Percentiles rank a stretch among this genome's conserved stretches.
These are phyloP conservation scores for Hortaea werneckii DNA, from an alignment of 2,329 filamentous ascomycete species.

Conservation along the genomic window DNA sequence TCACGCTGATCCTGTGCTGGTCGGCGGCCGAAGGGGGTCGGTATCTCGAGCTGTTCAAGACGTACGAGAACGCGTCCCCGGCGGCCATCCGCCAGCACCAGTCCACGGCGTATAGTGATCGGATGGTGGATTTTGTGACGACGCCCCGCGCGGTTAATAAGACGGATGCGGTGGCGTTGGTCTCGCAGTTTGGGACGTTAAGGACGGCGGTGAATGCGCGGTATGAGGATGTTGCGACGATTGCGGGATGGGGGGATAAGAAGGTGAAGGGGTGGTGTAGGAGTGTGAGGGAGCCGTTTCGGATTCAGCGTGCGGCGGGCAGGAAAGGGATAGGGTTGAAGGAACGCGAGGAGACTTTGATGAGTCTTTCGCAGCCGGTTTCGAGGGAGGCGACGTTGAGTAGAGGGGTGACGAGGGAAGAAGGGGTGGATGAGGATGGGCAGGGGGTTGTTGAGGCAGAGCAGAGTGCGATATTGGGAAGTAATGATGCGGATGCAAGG, in stretches of 20 bases:
- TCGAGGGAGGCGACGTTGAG: constrained; percentile 16
- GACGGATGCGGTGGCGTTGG: constrained; percentile 80
- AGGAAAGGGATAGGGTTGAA: constrained; percentile 25
- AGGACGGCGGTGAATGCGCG: constrained; percentile 78
- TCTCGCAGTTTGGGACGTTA: constrained; percentile 85
- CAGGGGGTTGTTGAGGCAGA: background rate
- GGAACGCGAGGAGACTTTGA: constrained; percentile 22
- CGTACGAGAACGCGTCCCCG: constrained; percentile 76
- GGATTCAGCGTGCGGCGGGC: constrained; percentile 60
- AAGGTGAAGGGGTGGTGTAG: constrained; percentile 82
- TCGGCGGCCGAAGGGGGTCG: constrained; percentile 84
- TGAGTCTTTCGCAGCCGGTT: constrained; percentile 11
- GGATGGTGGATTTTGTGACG: constrained; percentile 85
- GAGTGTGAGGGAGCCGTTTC: constrained; percentile 76
- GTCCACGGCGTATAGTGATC: constrained; percentile 72
- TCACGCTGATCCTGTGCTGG: constrained; percentile 90
- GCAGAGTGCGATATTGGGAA: constrained; percentile 6
- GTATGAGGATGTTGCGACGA: constrained; percentile 69
- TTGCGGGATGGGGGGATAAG: constrained; percentile 91
- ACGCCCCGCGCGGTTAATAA: constrained; percentile 86
- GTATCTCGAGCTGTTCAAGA: constrained; percentile 92
- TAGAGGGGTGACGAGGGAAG: constrained; percentile 17
- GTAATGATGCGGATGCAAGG: constrained; percentile 28
- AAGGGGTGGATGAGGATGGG: background rate
- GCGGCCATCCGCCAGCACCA: constrained; percentile 78